phyloP scores from a whole-genome alignment of 441 rosid genomes.

The Populus hybrid region DNA sequence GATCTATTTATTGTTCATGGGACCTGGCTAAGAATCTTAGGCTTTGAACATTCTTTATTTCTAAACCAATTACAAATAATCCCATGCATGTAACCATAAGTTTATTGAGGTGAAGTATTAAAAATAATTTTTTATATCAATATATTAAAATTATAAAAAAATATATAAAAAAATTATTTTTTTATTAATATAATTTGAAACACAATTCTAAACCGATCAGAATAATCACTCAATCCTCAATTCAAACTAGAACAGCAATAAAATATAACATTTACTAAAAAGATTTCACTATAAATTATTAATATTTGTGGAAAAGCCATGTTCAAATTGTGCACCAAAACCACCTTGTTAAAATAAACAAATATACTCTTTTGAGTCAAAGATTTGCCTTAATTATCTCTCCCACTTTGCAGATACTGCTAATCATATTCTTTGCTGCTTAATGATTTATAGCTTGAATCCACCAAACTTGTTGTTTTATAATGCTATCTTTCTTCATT shows the following conservation, averaged over 20 bases:
- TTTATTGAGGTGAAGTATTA: background rate
- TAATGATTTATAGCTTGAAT: no score
- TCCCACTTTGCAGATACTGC: background rate
- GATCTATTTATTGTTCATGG: background rate
- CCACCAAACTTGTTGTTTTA: no score
- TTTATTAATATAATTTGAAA: no score
- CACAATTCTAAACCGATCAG: no score
- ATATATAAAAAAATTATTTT: no score
- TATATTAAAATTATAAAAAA: no score
- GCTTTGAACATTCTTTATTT: background rate
- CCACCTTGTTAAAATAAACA: no score
- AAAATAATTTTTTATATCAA: no score
- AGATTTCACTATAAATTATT: background rate
- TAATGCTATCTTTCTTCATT: no score
- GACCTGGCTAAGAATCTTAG: background rate
- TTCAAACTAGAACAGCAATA: background rate
- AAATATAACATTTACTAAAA: background rate
- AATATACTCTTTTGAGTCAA: background rate
- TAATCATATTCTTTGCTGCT: background rate
- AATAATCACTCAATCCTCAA: background rate
- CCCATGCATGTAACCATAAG: background rate
- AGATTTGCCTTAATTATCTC: slow-evolving; percentile 8
- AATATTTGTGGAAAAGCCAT: no score
- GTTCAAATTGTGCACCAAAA: no score
- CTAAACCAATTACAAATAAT: background rate